Evolutionary conservation across 352 stramenopile genomes (phyloP).

Genomic region (Phytophthora ohioensis): DNA sequence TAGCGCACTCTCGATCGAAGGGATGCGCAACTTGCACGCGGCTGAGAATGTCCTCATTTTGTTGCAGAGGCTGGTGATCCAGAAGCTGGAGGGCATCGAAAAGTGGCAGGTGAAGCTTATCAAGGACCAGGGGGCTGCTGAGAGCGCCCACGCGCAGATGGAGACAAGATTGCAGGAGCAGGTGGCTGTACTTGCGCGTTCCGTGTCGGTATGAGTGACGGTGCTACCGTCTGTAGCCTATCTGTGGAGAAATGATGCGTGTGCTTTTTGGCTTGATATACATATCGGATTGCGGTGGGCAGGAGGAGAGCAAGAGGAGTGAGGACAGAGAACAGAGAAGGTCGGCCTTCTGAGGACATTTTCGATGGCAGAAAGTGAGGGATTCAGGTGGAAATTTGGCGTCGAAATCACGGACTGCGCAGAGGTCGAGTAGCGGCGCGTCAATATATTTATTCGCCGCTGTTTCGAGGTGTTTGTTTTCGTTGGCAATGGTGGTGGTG

Average conservation of each 20-base stretch:
- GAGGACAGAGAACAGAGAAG: constrained; percentile 14
- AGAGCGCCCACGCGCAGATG: constrained; percentile 64
- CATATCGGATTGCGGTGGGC: constrained; percentile 36
- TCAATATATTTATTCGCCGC: constrained; percentile 61
- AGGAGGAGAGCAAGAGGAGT: constrained; percentile 24
- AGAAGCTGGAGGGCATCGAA: constrained; percentile 85
- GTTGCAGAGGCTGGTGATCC: constrained; percentile 82
- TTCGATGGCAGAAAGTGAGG: constrained; percentile 49
- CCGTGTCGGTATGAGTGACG: constrained; percentile 57
- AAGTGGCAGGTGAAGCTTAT: constrained; percentile 78
- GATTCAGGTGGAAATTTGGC: constrained; percentile 25
- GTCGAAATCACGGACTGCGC: constrained; percentile 22
- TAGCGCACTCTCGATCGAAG: constrained; percentile 70
- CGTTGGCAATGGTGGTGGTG: constrained; percentile 3
- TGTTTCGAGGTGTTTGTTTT: constrained; percentile 23
- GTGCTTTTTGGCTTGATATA: constrained; percentile 45
- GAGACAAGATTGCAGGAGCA: constrained; percentile 77
- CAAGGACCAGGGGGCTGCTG: constrained; percentile 65
- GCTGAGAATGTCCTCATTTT: constrained; percentile 87
- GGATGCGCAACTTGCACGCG: constrained; percentile 77
- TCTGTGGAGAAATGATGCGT: constrained; percentile 40
- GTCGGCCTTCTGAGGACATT: constrained; percentile 28
- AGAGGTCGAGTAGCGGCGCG: constrained; percentile 33
- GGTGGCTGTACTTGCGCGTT: constrained; percentile 67
- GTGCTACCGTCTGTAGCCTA: constrained; percentile 32